Conservation (phyloP, 208 protist species). For the Tritrichomonas musculus region DNA sequence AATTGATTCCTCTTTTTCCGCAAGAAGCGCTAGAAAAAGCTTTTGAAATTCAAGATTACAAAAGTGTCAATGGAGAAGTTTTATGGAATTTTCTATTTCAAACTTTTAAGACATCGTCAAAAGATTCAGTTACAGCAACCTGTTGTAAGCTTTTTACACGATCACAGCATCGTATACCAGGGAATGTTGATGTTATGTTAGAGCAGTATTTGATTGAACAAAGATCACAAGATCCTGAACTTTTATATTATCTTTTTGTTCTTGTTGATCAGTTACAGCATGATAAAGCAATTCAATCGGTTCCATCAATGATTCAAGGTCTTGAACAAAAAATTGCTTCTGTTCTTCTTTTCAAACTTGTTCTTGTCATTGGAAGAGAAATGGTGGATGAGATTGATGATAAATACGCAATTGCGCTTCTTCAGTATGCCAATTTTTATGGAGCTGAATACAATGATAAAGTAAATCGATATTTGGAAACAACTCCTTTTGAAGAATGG, state of each 20-base stretch:
- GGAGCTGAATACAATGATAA: not conserved
- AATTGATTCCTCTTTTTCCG: not conserved
- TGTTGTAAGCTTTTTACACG: not conserved
- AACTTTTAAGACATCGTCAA: not conserved
- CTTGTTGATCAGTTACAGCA: not conserved
- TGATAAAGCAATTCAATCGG: not conserved
- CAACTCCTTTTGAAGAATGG: not conserved
- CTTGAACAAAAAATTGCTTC: not conserved
- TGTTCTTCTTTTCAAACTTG: not conserved
- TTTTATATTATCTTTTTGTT: not conserved
- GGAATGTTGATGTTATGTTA: not conserved
- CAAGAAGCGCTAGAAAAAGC: not conserved
- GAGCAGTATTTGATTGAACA: conserved; percentile 12
- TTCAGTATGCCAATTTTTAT: not conserved
- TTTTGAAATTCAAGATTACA: not conserved
- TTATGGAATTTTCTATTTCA: not conserved
- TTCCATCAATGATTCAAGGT: not conserved
- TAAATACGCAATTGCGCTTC: not conserved
- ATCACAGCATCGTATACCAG: not conserved
- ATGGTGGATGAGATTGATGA: not conserved
- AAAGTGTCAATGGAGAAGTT: not conserved
- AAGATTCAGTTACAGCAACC: not conserved
- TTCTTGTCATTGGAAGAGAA: not conserved
- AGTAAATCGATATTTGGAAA: not conserved
- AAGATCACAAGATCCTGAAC: not conserved